phyloP scores from a whole-genome alignment of 2,329 filamentous ascomycete species.

The Beauveria bassiana region DNA sequence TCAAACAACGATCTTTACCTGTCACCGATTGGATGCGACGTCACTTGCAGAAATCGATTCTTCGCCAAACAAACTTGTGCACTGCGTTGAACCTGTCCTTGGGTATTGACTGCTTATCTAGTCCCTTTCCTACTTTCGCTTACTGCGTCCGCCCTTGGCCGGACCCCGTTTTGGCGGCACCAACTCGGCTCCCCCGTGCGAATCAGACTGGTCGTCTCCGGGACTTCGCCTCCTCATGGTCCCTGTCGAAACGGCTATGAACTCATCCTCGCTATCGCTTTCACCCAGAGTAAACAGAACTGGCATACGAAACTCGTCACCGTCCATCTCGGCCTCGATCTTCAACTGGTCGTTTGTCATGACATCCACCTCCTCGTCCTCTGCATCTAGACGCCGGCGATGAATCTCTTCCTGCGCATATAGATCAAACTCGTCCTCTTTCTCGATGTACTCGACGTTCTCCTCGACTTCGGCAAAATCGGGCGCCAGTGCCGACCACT shows the following conservation, averaged over 20 bases:
- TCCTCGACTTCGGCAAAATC: slow-evolving; percentile 98
- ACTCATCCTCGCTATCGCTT: slow-evolving; percentile 92
- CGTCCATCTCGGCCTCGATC: slow-evolving; percentile 41
- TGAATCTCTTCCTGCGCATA: slow-evolving; percentile 92
- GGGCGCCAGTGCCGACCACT: slow-evolving; percentile 93
- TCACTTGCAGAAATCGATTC: background rate
- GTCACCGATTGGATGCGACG: background rate
- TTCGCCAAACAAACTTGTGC: background rate
- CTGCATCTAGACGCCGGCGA: slow-evolving; percentile 78
- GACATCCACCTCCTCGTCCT: slow-evolving; percentile 92
- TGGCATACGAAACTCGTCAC: slow-evolving; percentile 76
- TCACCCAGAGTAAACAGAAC: slow-evolving; percentile 88
- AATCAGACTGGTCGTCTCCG: slow-evolving; percentile 60
- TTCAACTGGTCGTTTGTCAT: slow-evolving; percentile 65
- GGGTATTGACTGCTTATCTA: slow-evolving; percentile 2
- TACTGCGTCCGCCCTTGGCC: slow-evolving; percentile 31
- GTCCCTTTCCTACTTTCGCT: slow-evolving; percentile 27
- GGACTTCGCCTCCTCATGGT: slow-evolving; percentile 84
- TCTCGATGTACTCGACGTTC: slow-evolving; percentile 93
- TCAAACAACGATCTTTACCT: slow-evolving; percentile 10
- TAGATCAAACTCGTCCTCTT: slow-evolving; percentile 96
- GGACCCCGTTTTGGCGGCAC: slow-evolving; percentile 31
- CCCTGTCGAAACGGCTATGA: slow-evolving; percentile 59
- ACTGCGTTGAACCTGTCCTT: background rate
- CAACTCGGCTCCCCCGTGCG: slow-evolving; percentile 42